Evolutionary conservation across 1,284 basidiomycete species (phyloP), one percentile per base, ranked within the genome.

Genomic region (Chalciporus sp.): DNA sequence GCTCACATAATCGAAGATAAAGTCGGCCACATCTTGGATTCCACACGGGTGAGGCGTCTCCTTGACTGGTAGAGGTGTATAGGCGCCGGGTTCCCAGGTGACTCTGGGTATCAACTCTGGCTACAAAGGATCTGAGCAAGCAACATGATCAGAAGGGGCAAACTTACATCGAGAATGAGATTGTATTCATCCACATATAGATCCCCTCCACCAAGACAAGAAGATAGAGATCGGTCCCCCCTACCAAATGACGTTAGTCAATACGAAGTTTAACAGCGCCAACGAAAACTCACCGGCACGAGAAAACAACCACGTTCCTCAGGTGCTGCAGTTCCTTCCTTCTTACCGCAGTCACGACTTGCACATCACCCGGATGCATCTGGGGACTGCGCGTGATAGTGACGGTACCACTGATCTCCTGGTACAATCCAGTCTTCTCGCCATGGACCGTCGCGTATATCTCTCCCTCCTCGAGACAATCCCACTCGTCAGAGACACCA

Each of bases 341-440:
- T 14, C 76, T 67, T 41, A 82, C 77, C 1, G 76, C 81, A 2
- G 49, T 65, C 12, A 78, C 79, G 6, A 74, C 60, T 53, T 76
- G 74, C 8, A 79, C 65, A 56, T 83, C 80, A 0, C 80, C 80
- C 3, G 77, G 78, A 52, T 81, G 80, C 42, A 80, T 74, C 40
- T 79, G 74, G 2, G 80, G 80, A n/a, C 76, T 77, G 1, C 80
- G 69, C 16, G 80, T 76, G 47, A 82, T 73, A 16, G 74, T 64
- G 1, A 81, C 68, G 1, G 54, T 53, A 3, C 79, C 80, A 2
- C 69, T 62, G 28, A 81, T 66, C 43, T 65, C 66, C 20, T 62
- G 0, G 28, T 65, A 59, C 19, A 66, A 0, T 26, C 55, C 53
- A 0, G 31, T 67, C 43, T 66, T 69, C 23, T 71, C 66, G 47